Conservation (phyloP, 305 asterid species). For the Lippia alba region DNA sequence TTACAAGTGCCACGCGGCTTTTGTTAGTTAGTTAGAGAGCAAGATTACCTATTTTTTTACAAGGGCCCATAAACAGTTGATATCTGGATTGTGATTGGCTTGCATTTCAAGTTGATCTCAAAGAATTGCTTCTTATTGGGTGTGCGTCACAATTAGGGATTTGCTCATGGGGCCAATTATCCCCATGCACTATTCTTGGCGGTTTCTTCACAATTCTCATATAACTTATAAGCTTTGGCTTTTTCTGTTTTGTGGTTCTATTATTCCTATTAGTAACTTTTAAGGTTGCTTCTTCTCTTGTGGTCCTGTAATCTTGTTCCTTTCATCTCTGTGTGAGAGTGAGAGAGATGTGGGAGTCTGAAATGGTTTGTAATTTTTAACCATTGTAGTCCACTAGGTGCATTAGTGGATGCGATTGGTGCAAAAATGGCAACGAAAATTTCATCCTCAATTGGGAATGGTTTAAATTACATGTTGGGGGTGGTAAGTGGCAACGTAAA, state of each 20-base stretch:
- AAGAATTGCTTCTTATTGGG: constrained; percentile 50
- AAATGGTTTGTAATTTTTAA: constrained; percentile 5
- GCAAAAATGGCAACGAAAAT: constrained; percentile 22
- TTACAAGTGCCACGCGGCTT: constrained; percentile 20
- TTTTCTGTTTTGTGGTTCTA: constrained; percentile 42
- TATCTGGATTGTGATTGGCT: constrained; percentile 55
- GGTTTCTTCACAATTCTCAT: constrained; percentile 10
- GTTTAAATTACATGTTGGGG: background rate
- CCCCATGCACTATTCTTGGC: too few species aligned
- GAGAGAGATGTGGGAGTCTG: background rate
- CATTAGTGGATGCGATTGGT: constrained; percentile 29
- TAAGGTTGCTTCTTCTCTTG: background rate
- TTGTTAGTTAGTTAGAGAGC: constrained; percentile 16
- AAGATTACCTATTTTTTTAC: constrained; percentile 29
- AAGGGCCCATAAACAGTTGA: constrained; percentile 38
- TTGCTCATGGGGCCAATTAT: constrained; percentile 43
- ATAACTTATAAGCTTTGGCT: constrained; percentile 25
- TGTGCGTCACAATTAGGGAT: constrained; percentile 44
- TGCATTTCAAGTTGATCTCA: constrained; percentile 41
- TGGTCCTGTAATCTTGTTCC: background rate
- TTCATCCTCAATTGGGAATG: background rate
- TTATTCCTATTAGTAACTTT: constrained; percentile 33
- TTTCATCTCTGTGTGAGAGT: too few species aligned
- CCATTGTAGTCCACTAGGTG: constrained; percentile 41
- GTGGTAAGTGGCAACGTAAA: background rate